Evolutionary conservation across 176 grass and related monocot genomes (phyloP), one percentile per base, ranked within the genome.

Genomic region (Phyllostachys edulis): DNA sequence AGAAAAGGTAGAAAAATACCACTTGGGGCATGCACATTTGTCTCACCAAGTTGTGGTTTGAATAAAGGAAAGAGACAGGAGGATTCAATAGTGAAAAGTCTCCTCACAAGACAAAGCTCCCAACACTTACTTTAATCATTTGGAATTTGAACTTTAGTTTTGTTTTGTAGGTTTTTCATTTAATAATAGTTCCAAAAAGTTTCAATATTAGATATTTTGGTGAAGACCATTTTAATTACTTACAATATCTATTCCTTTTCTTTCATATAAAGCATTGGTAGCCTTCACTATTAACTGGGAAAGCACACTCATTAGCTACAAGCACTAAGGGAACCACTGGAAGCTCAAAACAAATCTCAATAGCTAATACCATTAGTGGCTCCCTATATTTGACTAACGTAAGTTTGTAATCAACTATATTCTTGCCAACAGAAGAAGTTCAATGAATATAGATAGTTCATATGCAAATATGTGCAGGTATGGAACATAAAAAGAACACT

Each of bases 1-100:
- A 75, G 75, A 46, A 91, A 80, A 87, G 75, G 76, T 87, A 84
- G 85, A 87, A 87, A 91, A 91, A 91, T 76, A 91, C 75, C 85
- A 87, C 69, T 90, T 79, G 80, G 55, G 62, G 69, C 85, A 87
- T 80, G 85, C 80, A 80, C 23, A 87, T 91, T 84, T 87, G 74
- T 83, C 73, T 78, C 69, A 69, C 50, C 85, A 80, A 76, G 61
- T 80, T 64, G 75, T n/a, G 36, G 62, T 80, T 87, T 87, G 80
- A 90, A 90, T 87, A 49, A 83, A 83, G 80, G 13, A 42, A 49
- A 69, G 67, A 78, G 5, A 69, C 39, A 63, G 5, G 66, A 63
- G 5, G 66, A 42, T 84, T 67, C 50, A 80, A 51, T 45, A 55
- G 51, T 79, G 61, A 51, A 84, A 87, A 83, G 84, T 69, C 41